These are phyloP conservation scores for Lentinula guzmanii DNA, from an alignment of 768 basidiomycete species.

Conservation along the genomic window DNA sequence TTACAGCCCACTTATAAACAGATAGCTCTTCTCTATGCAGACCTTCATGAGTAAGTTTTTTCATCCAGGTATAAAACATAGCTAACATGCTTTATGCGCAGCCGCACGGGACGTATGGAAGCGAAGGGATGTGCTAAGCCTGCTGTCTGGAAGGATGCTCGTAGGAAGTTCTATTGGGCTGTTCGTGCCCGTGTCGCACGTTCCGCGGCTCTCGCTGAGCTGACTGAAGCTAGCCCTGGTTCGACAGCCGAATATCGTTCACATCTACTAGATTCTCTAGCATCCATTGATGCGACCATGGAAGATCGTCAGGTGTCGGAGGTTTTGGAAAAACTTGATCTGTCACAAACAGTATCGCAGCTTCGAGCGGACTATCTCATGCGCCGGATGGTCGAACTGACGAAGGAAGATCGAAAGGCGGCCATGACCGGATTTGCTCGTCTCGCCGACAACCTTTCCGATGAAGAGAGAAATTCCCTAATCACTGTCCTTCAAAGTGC, in stretches of 20 bases:
- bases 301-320: constrained; percentile 55
- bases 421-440: constrained; percentile 69
- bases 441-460: constrained; percentile 64
- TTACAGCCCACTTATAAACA: constrained; percentile 91
- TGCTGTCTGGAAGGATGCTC: constrained; percentile 81
- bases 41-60: constrained; percentile 83
- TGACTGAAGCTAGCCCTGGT: constrained; percentile 69
- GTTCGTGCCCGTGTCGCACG: constrained; percentile 77
- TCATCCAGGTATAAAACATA: constrained; percentile 6
- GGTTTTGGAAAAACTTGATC: constrained; percentile 65
- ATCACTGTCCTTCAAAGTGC: constrained; percentile 55
- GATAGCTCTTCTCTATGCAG: constrained; percentile 89
- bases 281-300: constrained; percentile 44
- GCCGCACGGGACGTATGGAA: constrained; percentile 93
- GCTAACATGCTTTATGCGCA: constrained; percentile 20
- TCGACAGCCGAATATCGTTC: constrained; percentile 62
- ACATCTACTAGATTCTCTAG: constrained; percentile 56
- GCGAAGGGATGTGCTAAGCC: constrained; percentile 93
- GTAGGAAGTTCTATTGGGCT: constrained; percentile 92
- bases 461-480: constrained; percentile 64
- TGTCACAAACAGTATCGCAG: constrained; percentile 54
- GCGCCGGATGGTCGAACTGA: constrained; percentile 57
- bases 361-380: constrained; percentile 67
- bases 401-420: constrained; percentile 72
- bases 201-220: constrained; percentile 53